Base-by-base conservation (phyloP, 805 yeast genomes). In the Ogataea salicorniae region DNA sequence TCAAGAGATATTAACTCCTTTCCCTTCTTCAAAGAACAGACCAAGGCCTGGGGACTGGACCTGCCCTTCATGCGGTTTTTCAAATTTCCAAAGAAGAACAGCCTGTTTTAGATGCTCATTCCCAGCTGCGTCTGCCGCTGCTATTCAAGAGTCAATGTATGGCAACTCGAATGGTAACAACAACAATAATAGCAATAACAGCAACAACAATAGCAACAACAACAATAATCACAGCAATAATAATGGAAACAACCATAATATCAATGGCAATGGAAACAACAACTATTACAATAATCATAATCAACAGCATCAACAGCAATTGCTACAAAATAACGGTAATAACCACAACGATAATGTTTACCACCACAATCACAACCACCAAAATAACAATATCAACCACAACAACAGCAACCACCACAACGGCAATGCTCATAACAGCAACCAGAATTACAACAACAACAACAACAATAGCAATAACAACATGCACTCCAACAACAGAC, bases 21-120 rank as follows among this genome's bases (percentile, higher is more conserved):
- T 91, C 68, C 96, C 97, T 15, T 77, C 83, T 34, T 85, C 88
- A 55, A 79, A 79, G 51, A 90, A 91, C 66, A 76, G 94, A 58
- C 96, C 96, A 20, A 75, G 97, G 61, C 97, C 97, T 0, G 97
- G 97, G 18, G 97, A 91, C 64, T 91, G 97, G 97, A 87, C 87
- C n/a, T 91, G 97, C 66, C 96, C 96, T 23, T 83, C 91, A 6
- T 91, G 97, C 73, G 96, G 97, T 1, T 91, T 91, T 60, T 87
- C 95, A 22, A 91, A 91, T 66, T 91, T 91, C 69, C 97, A 91
- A 68, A 79, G 97, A 59, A 77, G 97, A 66, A 86, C 95, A 2
- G 95, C 95, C 2, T 91, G 97, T 67, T 89, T 91, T 73, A 75
- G 97, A 53, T 91, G 97, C 63, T 84, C 92, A 2, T 89, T 85